A percentile compares a stretch with the other conserved stretches of the same genome.
phyloP scores from a whole-genome alignment of 179 eudicot species.

The Gypsophila paniculata region DNA sequence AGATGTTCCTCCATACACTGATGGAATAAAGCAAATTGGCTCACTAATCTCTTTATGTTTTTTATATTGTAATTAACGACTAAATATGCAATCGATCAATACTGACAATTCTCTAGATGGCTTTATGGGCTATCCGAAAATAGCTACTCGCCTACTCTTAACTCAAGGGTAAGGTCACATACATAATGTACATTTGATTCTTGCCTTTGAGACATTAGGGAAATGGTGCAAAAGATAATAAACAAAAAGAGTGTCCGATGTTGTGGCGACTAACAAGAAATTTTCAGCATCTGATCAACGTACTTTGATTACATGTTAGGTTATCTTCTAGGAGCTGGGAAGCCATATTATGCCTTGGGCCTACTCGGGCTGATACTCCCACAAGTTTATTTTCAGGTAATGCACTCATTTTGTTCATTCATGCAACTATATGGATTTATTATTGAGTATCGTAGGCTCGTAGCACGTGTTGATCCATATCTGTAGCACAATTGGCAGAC shows the following conservation, averaged over 20 bases:
- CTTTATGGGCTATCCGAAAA: too few species aligned
- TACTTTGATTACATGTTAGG: slow-evolving; percentile 39
- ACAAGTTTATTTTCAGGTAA: slow-evolving; percentile 92
- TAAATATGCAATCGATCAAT: too few species aligned
- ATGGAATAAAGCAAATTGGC: too few species aligned
- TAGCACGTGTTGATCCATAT: neutral
- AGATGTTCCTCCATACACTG: too few species aligned
- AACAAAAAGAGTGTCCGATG: neutral
- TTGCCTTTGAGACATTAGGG: too few species aligned
- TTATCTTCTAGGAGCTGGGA: slow-evolving; percentile 79
- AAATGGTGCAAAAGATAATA: neutral
- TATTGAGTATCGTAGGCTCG: neutral
- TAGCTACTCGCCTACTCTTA: too few species aligned
- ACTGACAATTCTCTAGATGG: too few species aligned
- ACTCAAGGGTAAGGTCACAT: too few species aligned
- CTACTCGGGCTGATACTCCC: slow-evolving; percentile 68
- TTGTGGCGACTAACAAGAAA: neutral
- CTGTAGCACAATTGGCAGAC: too few species aligned
- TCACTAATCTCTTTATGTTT: too few species aligned
- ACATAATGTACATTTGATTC: too few species aligned
- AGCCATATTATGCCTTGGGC: slow-evolving; percentile 77
- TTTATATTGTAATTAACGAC: too few species aligned
- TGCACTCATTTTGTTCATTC: neutral
- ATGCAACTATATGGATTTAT: neutral
- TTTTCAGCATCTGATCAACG: slow-evolving; percentile 11